These are phyloP conservation scores for Saccharata proteae DNA, from an alignment of 2,329 filamentous ascomycete species.

Conservation along the genomic window DNA sequence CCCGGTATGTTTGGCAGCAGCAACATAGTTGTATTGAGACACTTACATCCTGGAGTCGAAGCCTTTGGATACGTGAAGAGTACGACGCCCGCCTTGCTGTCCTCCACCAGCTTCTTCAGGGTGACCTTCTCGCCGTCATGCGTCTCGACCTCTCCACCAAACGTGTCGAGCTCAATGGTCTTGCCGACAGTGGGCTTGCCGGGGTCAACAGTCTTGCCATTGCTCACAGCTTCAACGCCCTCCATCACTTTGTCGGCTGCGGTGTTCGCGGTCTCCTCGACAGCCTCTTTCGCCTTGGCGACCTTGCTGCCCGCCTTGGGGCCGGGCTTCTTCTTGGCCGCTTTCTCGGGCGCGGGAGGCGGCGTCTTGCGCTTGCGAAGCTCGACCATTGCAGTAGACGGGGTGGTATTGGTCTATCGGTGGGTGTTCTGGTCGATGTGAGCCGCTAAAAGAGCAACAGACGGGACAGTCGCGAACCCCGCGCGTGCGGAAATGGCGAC, in stretches of 20 bases:
- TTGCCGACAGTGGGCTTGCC: constrained; percentile 34
- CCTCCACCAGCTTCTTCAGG: constrained; percentile 66
- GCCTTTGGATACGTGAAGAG: constrained; percentile 95
- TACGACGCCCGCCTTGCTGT: constrained; percentile 76
- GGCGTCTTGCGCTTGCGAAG: constrained; percentile 51
- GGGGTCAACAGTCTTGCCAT: constrained; percentile 15
- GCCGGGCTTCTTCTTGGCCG: constrained; percentile 36
- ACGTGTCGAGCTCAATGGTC: constrained; percentile 40
- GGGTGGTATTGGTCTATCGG: neutral
- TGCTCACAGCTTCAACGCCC: constrained; percentile 19
- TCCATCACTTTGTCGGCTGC: constrained; percentile 9
- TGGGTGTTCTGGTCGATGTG: neutral
- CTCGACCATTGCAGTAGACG: constrained; percentile 36
- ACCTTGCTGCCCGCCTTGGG: constrained; percentile 24
- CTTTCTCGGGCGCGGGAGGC: constrained; percentile 34
- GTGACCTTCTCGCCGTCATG: constrained; percentile 73
- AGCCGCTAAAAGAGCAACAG: too few relatives aligned
- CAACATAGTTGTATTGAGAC: constrained; percentile 9
- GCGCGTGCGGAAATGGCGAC: too few relatives aligned
- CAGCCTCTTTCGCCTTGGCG: constrained; percentile 19
- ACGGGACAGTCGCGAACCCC: neutral
- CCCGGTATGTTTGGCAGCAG: too few relatives aligned
- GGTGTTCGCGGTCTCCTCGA: too few relatives aligned
- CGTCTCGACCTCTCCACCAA: constrained; percentile 64
- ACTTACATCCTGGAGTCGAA: constrained; percentile 86